These are phyloP conservation scores for Leavenworthia alabamica DNA, from an alignment of 345 rosid species.

Conservation along the genomic window DNA sequence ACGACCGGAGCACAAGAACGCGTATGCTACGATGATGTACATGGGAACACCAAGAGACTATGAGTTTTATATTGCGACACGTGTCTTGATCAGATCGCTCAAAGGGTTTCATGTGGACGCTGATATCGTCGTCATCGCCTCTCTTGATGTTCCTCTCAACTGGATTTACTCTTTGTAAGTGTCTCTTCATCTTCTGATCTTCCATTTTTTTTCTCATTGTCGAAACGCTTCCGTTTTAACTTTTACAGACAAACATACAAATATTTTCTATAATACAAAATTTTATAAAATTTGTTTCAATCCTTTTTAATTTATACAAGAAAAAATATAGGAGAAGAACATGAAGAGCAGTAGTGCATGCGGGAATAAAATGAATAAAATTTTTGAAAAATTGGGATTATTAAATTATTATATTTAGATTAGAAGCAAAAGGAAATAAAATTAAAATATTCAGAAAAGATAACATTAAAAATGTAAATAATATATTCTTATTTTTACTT, in stretches of 20 bases:
- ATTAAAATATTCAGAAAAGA: not conserved
- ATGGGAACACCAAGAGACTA: slow-evolving; percentile 98
- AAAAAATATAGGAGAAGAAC: not conserved
- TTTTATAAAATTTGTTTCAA: not conserved
- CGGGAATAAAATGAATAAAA: not conserved
- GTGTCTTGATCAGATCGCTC: slow-evolving; percentile 88
- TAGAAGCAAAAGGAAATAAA: not conserved
- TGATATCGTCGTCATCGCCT: slow-evolving; percentile 92
- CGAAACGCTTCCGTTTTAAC: slow-evolving; percentile 2
- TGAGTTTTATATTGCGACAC: slow-evolving; percentile 89
- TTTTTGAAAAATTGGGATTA: not conserved
- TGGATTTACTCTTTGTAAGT: slow-evolving; percentile 82
- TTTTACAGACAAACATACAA: not conserved
- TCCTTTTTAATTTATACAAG: not conserved
- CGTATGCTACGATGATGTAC: slow-evolving; percentile 98
- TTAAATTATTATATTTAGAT: not conserved
- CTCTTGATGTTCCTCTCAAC: slow-evolving; percentile 75
- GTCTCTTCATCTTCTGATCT: not conserved
- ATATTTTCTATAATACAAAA: not conserved
- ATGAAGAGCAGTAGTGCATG: slow-evolving; percentile 16
- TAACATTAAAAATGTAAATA: not conserved
- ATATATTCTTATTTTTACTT: not conserved
- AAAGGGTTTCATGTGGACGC: slow-evolving; percentile 57
- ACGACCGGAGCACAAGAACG: slow-evolving; percentile 51
- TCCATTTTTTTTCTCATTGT: not conserved